Evolutionary conservation across 31 red algal species (phyloP).

Genomic region (Endocladia muricata): DNA sequence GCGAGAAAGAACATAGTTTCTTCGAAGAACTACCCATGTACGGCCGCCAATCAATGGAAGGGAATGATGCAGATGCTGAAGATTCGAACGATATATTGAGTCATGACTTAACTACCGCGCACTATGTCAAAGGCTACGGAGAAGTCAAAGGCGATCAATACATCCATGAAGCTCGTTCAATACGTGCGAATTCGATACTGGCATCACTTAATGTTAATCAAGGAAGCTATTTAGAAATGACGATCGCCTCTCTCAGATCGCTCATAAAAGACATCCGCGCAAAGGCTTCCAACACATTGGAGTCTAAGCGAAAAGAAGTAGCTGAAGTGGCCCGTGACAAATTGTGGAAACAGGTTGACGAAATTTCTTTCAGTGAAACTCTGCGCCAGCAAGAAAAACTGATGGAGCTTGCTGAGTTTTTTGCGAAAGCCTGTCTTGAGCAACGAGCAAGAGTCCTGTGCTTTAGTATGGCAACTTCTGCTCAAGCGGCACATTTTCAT

Average conservation of each 20-base stretch:
- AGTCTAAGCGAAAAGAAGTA: conserved; percentile 18
- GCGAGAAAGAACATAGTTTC: not conserved
- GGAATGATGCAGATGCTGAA: too few relatives aligned
- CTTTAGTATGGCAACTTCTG: not conserved
- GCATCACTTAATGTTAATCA: conserved; percentile 20
- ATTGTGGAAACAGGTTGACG: conserved; percentile 14
- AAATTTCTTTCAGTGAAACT: conserved; percentile 18
- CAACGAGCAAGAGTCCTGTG: not conserved
- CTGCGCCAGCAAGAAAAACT: conserved; percentile 12
- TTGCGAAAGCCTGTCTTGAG: conserved; percentile 3
- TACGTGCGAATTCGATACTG: conserved; percentile 31
- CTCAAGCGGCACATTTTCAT: not conserved
- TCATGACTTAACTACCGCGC: too few relatives aligned
- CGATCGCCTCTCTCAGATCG: not conserved
- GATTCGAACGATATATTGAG: too few relatives aligned
- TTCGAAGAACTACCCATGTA: not conserved
- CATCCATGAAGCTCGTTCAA: conserved; percentile 19
- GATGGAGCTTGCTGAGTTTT: not conserved
- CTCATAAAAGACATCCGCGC: conserved; percentile 21
- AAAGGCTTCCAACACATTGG: conserved; percentile 1
- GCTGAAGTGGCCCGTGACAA: conserved; percentile 16
- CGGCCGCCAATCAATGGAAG: not conserved
- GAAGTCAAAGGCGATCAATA: conserved; percentile 27
- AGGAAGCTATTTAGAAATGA: conserved; percentile 6
- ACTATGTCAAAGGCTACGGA: too few relatives aligned